Conservation (phyloP, 2,329 filamentous ascomycete species). For the Talaromyces sp. region DNA sequence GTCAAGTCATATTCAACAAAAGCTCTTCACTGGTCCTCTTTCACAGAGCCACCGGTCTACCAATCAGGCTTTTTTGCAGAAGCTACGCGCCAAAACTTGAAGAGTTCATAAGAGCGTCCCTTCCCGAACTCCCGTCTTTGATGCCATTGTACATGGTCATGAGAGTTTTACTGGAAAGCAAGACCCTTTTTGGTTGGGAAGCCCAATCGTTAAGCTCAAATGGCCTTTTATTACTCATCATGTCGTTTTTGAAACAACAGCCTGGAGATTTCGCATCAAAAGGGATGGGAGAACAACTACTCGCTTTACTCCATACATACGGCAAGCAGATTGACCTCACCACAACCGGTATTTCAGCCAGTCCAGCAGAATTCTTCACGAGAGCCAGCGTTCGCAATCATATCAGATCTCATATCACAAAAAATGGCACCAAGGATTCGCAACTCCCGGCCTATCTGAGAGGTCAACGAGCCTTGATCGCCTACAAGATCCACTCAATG, state of each 20-base stretch:
- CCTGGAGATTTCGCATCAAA: constrained; percentile 22
- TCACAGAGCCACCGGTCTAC: constrained; percentile 49
- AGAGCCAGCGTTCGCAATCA: constrained; percentile 20
- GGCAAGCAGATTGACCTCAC: constrained; percentile 43
- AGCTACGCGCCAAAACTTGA: constrained; percentile 39
- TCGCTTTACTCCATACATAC: constrained; percentile 52
- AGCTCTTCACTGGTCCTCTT: constrained; percentile 34
- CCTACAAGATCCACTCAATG: constrained; percentile 32
- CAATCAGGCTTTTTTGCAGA: constrained; percentile 51
- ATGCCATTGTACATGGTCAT: constrained; percentile 49
- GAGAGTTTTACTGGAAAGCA: constrained; percentile 51
- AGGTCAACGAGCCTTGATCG: constrained; percentile 41
- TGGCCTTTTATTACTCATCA: constrained; percentile 55
- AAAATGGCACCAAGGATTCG: constrained; percentile 1
- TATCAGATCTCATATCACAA: constrained; percentile 7
- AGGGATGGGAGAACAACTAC: constrained; percentile 43
- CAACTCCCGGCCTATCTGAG: constrained; percentile 28
- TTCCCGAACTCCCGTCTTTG: constrained; percentile 50
- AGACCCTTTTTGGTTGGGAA: constrained; percentile 48
- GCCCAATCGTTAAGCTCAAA: constrained; percentile 54
- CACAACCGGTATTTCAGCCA: constrained; percentile 48
- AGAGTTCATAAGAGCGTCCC: constrained; percentile 46
- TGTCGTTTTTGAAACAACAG: constrained; percentile 50
- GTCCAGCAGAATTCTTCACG: constrained; percentile 45
- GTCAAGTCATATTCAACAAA: constrained; percentile 25